phyloP scores from a whole-genome alignment of 1,139 yeast species.

The Candida neerlandica region DNA sequence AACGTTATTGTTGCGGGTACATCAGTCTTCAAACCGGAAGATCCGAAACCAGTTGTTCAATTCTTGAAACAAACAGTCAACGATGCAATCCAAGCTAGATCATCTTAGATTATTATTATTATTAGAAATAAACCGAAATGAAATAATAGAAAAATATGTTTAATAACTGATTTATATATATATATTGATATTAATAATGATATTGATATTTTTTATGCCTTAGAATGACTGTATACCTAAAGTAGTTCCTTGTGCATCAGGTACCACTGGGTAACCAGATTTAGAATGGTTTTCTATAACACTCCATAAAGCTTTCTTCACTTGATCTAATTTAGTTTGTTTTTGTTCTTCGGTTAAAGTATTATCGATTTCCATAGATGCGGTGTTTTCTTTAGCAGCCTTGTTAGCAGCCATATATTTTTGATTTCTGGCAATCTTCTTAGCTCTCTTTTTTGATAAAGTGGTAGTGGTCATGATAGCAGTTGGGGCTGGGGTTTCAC shows the following conservation, averaged over 20 bases:
- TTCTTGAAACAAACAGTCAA: constrained; percentile 66
- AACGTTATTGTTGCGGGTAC: constrained; percentile 99
- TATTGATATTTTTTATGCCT: too few relatives aligned
- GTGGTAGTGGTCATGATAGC: constrained; percentile 58
- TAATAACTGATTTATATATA: neutral
- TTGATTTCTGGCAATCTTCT: constrained; percentile 79
- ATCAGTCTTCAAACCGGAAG: constrained; percentile 80
- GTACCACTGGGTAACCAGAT: constrained; percentile 45
- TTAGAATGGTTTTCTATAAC: constrained; percentile 56
- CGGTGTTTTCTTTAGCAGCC: constrained; percentile 46
- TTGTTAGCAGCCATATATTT: constrained; percentile 65
- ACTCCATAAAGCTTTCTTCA: constrained; percentile 70
- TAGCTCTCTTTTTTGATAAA: constrained; percentile 77
- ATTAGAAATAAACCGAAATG: too few relatives aligned
- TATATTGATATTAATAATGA: constrained; percentile 7
- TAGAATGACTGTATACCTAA: constrained; percentile 69
- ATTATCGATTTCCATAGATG: constrained; percentile 51
- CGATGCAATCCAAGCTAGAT: constrained; percentile 15
- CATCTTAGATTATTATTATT: constrained; percentile 10
- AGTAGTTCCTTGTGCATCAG: constrained; percentile 76
- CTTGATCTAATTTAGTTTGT: constrained; percentile 44
- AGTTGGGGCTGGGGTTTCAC: constrained; percentile 33
- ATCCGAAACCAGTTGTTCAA: constrained; percentile 73
- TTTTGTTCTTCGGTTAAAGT: constrained; percentile 28
- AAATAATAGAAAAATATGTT: neutral